phyloP scores from a whole-genome alignment of 1,284 basidiomycete genomes.

The Moesziomyces sp. region DNA sequence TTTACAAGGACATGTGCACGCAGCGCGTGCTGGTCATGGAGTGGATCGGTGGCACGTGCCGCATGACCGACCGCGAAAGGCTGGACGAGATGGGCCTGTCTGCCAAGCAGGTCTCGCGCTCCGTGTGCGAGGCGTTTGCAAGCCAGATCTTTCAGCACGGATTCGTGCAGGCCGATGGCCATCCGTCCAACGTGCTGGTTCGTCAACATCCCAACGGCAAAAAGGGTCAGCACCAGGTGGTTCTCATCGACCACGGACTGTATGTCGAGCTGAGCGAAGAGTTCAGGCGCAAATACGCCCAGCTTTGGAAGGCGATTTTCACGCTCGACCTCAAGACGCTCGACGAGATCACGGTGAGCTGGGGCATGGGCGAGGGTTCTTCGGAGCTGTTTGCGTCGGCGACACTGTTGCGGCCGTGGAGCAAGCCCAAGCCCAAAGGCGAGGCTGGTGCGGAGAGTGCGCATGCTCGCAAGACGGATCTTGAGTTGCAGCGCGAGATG shows the following conservation, averaged over 20 bases:
- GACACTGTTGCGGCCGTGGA: conserved; percentile 60
- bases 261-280: conserved; percentile 56
- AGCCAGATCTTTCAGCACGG: conserved; percentile 64
- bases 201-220: conserved; percentile 55
- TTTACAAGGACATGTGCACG: conserved; percentile 49
- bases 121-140: conserved; percentile 59
- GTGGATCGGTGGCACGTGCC: conserved; percentile 51
- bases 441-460: conserved; percentile 11
- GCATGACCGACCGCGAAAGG: conserved; percentile 56
- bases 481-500: conserved; percentile 51
- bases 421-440: conserved; percentile 41
- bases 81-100: conserved; percentile 54
- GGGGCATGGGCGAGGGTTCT: conserved; percentile 59
- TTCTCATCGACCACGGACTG: conserved; percentile 62
- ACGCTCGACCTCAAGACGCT: conserved; percentile 53
- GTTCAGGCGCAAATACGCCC: conserved; percentile 57
- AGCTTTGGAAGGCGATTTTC: conserved; percentile 62
- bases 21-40: conserved; percentile 58
- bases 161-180: conserved; percentile 61
- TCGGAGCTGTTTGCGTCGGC: conserved; percentile 61
- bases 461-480: conserved; percentile 40
- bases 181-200: conserved; percentile 57
- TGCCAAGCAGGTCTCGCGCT: conserved; percentile 47
- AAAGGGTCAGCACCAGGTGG: conserved; percentile 55
- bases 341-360: conserved; percentile 49